Evolutionary conservation across 352 stramenopile species (phyloP), one percentile per base, ranked within the genome.

Genomic region (Pythium brachiatum): DNA sequence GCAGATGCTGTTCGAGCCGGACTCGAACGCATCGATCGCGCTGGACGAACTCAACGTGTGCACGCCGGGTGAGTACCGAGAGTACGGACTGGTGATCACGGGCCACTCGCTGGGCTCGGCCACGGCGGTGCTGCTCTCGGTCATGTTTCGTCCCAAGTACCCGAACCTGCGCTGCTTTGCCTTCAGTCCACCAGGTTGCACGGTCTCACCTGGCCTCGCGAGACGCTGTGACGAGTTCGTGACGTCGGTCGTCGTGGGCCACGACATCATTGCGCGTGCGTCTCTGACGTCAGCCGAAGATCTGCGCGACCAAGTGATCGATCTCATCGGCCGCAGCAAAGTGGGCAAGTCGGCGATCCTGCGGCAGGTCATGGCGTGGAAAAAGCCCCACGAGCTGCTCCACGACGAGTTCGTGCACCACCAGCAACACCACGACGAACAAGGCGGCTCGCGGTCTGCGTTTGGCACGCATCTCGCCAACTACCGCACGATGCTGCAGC

Each of bases 311-410:
- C 73, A 93, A 53, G 86, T 95, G 9, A 78, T 95, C 12, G 83
- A 93, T 43, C 66, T 95, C 21, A 95, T 95, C 48, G 73, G 85
- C 3, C 79, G 86, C 12, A 95, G 86, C 60, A 95, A 95, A 57
- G 86, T 95, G 25, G 83, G 78, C 63, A 95, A 95, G 43, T 76
- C 84, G 31, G 79, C 75, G 25, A 95, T 95, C 26, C 62, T 95
- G 60, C 78, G 83, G 0, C 86, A 95, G 55, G 84, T 92, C 3
- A 71, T 91, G 7, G 75, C 83, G 8, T 95, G 86, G 86, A 83
- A 81, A 29, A 78, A 81, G 23, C 86, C 86, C 1, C 76, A 92
- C 26, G 86, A 95, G 47, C 66, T 95, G 20, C 63, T 95, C 7
- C 72, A 87, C 41, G 68, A 77, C n/a, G 73, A 84, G 8, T 52